These are phyloP conservation scores for Scheffersomyces cryptocercus DNA, from an alignment of 1,139 yeast genomes.

Conservation along the genomic window DNA sequence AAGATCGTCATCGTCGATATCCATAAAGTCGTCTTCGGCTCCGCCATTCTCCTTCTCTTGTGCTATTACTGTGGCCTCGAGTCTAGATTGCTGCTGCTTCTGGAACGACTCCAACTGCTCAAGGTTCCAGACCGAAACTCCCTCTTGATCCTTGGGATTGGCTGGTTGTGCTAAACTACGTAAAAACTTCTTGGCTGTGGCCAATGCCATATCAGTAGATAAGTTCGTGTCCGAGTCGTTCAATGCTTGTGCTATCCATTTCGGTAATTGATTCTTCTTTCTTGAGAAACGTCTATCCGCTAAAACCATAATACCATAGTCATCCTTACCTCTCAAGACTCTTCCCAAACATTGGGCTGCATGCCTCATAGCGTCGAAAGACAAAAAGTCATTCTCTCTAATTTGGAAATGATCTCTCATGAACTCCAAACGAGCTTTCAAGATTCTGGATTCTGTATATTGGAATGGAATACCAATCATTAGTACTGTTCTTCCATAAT, in stretches of 20 bases:
- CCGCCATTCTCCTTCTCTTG: constrained; percentile 11
- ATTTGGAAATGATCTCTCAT: constrained; percentile 90
- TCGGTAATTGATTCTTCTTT: constrained; percentile 85
- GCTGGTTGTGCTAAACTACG: constrained; percentile 94
- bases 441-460: constrained; percentile 93
- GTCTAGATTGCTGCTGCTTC: constrained; percentile 40
- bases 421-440: constrained; percentile 92
- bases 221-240: constrained; percentile 88
- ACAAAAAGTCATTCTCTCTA: constrained; percentile 87
- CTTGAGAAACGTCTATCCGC: constrained; percentile 92
- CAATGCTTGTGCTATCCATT: constrained; percentile 94
- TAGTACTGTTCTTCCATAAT: constrained; percentile 93
- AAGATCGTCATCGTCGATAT: constrained; percentile 49
- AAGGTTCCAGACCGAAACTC: constrained; percentile 89
- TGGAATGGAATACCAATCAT: constrained; percentile 99
- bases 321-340: constrained; percentile 95
- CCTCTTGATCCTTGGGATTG: constrained; percentile 88
- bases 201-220: constrained; percentile 97
- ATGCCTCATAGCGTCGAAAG: constrained; percentile 99
- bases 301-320: constrained; percentile 96
- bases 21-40: constrained; percentile 43
- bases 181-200: constrained; percentile 88
- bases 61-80: constrained; percentile 14
- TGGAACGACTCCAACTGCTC: constrained; percentile 70
- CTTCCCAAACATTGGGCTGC: constrained; percentile 99